phyloP scores from a whole-genome alignment of 2,329 filamentous ascomycete genomes.

The Orbilia quercus region DNA sequence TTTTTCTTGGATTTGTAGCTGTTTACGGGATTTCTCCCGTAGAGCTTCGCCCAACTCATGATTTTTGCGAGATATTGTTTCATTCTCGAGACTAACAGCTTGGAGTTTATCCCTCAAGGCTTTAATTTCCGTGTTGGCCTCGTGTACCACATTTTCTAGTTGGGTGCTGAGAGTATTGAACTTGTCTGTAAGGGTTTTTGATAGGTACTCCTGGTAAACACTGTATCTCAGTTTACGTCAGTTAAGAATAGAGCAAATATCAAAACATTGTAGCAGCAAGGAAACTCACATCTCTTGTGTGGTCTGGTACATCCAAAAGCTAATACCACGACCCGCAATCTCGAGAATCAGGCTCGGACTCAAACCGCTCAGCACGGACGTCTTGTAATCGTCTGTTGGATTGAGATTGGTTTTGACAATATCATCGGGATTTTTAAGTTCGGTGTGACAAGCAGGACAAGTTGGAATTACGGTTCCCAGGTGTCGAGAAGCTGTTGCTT shows the following conservation, averaged over 20 bases:
- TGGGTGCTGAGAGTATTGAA: constrained; percentile 73
- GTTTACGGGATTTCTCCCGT: constrained; percentile 76
- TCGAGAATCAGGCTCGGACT: constrained; percentile 86
- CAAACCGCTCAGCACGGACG: constrained; percentile 82
- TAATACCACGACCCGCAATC: constrained; percentile 80
- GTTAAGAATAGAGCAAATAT: not conserved
- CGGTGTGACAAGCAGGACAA: constrained; percentile 81
- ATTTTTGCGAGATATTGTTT: constrained; percentile 75
- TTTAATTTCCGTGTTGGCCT: constrained; percentile 77
- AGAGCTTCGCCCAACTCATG: constrained; percentile 75
- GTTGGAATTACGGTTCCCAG: constrained; percentile 48
- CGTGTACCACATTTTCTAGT: constrained; percentile 77
- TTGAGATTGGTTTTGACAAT: constrained; percentile 77
- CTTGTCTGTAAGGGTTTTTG: constrained; percentile 78
- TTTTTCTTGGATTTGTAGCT: constrained; percentile 75
- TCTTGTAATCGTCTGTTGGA: constrained; percentile 89
- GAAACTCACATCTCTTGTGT: constrained; percentile 78
- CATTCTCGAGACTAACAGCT: constrained; percentile 73
- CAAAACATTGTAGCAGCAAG: not conserved
- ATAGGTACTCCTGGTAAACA: constrained; percentile 80
- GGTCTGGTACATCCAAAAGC: constrained; percentile 88
- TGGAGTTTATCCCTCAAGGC: constrained; percentile 66
- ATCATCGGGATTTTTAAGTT: constrained; percentile 78
- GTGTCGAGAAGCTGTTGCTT: constrained; percentile 66
- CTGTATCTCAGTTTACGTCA: constrained; percentile 63